These are phyloP conservation scores for Karstenula rhodostoma DNA, from an alignment of 2,329 filamentous ascomycete species.

Conservation along the genomic window DNA sequence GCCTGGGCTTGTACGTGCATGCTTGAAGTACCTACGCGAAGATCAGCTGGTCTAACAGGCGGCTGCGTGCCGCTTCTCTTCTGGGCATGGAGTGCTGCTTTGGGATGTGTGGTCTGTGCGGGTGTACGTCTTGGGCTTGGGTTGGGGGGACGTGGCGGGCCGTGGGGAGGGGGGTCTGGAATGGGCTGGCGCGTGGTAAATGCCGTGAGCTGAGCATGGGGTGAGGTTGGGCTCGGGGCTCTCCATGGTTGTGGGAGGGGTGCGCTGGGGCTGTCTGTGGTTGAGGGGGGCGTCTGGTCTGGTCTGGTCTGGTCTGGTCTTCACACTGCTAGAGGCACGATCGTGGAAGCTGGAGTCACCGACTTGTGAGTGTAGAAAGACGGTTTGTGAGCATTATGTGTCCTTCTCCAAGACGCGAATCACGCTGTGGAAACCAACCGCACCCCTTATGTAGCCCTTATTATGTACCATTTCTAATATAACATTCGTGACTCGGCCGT, in stretches of 20 bases:
- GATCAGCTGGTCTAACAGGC: background rate
- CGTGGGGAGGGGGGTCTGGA: background rate
- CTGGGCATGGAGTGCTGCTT: background rate
- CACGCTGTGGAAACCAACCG: background rate
- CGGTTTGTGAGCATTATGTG: background rate
- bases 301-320: background rate
- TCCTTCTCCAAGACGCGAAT: background rate
- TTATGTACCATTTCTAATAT: slow-evolving; percentile 6
- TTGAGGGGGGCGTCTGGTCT: too few relatives aligned
- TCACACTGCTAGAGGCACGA: background rate
- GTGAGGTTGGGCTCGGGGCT: background rate
- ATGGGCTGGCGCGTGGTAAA: background rate
- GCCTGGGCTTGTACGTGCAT: too few relatives aligned
- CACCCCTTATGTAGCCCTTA: background rate
- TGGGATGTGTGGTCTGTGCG: background rate
- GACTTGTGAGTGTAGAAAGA: background rate
- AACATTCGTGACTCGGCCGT: background rate
- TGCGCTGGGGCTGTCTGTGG: too few relatives aligned
- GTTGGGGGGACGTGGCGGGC: background rate
- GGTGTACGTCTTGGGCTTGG: background rate
- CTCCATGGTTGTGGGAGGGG: too few relatives aligned
- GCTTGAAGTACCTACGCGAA: background rate
- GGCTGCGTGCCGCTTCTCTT: background rate
- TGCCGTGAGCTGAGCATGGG: background rate
- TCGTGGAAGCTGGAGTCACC: background rate